A percentile compares a stretch with the other conserved stretches of the same genome.
Conservation (phyloP, 306 rosid genomes). For the Medicago truncatula region DNA sequence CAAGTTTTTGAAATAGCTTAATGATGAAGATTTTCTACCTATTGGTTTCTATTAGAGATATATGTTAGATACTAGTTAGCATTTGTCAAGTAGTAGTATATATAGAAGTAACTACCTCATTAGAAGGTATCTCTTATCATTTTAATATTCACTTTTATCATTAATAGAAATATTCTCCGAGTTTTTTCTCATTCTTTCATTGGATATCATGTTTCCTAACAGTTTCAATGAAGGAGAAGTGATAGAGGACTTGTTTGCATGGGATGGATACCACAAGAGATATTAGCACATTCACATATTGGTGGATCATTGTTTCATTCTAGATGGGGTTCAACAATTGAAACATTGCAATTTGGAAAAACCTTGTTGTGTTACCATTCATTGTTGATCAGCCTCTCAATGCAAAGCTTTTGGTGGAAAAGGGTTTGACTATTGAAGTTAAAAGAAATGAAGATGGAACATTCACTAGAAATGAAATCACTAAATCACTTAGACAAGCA, state of each 20-base stretch:
- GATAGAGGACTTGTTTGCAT: conserved; percentile 39
- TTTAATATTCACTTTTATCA: too few relatives aligned
- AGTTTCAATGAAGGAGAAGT: conserved; percentile 41
- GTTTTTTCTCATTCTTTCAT: too few relatives aligned
- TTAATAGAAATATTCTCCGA: too few relatives aligned
- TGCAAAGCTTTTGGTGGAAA: conserved; percentile 51
- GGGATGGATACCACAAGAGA: conserved; percentile 56
- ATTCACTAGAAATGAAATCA: conserved; percentile 44
- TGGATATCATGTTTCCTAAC: too few relatives aligned
- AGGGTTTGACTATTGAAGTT: conserved; percentile 49
- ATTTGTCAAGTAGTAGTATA: too few relatives aligned
- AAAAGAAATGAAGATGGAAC: conserved; percentile 50
- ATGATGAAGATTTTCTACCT: conserved; percentile 43
- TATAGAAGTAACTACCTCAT: too few relatives aligned
- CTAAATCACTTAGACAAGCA: conserved; percentile 41
- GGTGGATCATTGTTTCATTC: conserved; percentile 58
- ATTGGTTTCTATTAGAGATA: too few relatives aligned
- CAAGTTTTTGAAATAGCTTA: conserved; percentile 52
- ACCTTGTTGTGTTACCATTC: conserved; percentile 51
- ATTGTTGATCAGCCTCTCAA: conserved; percentile 50
- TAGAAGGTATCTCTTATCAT: too few relatives aligned
- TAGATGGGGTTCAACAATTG: conserved; percentile 58
- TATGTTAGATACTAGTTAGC: too few relatives aligned
- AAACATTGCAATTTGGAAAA: conserved; percentile 51
- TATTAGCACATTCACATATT: conserved; percentile 49